Evolutionary conservation across 1,139 yeast genomes (phyloP), one percentile per base, ranked within the genome.

Genomic region (Zygosaccharomyces pseudobailii): DNA sequence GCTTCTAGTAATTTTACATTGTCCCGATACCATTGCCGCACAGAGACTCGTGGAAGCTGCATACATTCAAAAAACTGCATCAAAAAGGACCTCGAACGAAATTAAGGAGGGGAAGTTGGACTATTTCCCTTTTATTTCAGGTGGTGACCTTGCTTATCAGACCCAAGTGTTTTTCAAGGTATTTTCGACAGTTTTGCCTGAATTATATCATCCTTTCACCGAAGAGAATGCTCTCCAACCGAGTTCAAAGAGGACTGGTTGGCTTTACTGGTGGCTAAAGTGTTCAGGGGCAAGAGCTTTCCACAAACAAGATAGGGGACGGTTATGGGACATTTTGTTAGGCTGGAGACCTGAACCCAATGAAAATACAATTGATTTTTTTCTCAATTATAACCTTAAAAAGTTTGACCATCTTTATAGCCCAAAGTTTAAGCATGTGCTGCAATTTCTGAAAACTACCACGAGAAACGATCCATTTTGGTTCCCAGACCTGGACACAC

Each of bases 261-360:
- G 97, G 97, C 71, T 89, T 32, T 75, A 87, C 33, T 90, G 96
- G 95, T 90, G 97, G 97, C 72, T 89, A 54, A 87, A 89, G 62
- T 89, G 87, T 75, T 79, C 87, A 61, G 97, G 97, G n/a, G 79
- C 94, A 9, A 86, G 87, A 65, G 90, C 85, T 6, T 82, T 95
- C 80, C 84, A 90, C 45, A 76, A 84, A 52, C 75, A 76, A 53
- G 96, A 88, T 66, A 70, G 96, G 46, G 96, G 94, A 3, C 74
- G 96, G 52, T 74, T 88, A 17, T 90, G 97, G 97, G 97, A 90
- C 69, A 70, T 82, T 57, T 68, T 89, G 47, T 67, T 90, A 32
- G 96, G 96, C 3, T 88, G 92, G 82, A 76, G 95, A 58, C 71
- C 76, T 1, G 58, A 62, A 39, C 68, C 68, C 13, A 53, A 53